phyloP scores from a whole-genome alignment of 352 stramenopile genomes.

The Hyaloperonospora brassicae region DNA sequence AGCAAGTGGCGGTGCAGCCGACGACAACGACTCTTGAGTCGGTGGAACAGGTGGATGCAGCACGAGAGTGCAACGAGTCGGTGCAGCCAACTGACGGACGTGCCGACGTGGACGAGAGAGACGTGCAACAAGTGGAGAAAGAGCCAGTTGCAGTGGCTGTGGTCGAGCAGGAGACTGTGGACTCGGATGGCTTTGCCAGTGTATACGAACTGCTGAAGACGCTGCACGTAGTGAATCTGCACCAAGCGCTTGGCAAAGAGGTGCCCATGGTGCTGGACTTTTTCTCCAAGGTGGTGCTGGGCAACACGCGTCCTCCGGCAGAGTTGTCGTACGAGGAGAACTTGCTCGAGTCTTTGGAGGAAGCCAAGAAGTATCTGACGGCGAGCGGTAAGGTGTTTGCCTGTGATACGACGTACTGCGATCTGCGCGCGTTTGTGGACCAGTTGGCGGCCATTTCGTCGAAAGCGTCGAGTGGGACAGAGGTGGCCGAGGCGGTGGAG shows the following conservation, averaged over 20 bases:
- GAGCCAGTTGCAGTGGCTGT: slow-evolving; percentile 2
- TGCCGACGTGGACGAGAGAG: slow-evolving; percentile 1
- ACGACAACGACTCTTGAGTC: not conserved
- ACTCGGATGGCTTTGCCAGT: slow-evolving; percentile 37
- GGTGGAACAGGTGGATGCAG: slow-evolving; percentile 10
- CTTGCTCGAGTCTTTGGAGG: slow-evolving; percentile 63
- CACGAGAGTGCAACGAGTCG: slow-evolving; percentile 6
- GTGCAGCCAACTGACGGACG: slow-evolving; percentile 4
- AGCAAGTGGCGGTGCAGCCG: slow-evolving; percentile 1
- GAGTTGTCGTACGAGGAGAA: slow-evolving; percentile 78
- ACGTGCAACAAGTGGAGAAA: slow-evolving; percentile 2
- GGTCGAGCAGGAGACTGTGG: slow-evolving; percentile 7
- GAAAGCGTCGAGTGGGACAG: slow-evolving; percentile 2
- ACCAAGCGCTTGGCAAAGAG: slow-evolving; percentile 62
- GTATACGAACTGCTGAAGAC: slow-evolving; percentile 69
- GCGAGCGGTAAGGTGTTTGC: slow-evolving; percentile 66
- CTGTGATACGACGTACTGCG: slow-evolving; percentile 62
- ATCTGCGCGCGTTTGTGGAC: slow-evolving; percentile 53
- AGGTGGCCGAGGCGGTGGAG: slow-evolving; percentile 1
- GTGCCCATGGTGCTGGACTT: slow-evolving; percentile 79
- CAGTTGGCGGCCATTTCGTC: slow-evolving; percentile 28
- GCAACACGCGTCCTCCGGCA: slow-evolving; percentile 63
- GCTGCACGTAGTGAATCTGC: slow-evolving; percentile 68
- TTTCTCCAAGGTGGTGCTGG: slow-evolving; percentile 77
- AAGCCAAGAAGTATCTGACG: slow-evolving; percentile 64